These are phyloP conservation scores for Colletotrichum trifolii DNA, from an alignment of 2,329 filamentous ascomycete genomes.

Conservation along the genomic window DNA sequence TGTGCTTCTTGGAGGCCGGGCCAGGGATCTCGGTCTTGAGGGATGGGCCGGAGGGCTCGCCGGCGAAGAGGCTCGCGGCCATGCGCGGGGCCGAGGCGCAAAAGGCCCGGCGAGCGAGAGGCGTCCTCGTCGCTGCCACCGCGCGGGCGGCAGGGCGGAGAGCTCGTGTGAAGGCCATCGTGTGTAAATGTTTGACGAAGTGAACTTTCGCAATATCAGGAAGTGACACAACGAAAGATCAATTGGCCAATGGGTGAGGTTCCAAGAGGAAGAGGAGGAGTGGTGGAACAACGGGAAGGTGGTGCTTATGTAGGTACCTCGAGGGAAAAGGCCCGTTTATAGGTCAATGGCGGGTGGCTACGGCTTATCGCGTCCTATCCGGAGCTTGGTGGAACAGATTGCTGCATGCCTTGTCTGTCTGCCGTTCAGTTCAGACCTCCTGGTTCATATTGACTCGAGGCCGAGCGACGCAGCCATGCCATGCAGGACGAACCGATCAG, in stretches of 20 bases:
- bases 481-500: constrained; percentile 16
- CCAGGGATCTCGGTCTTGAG: constrained; percentile 77
- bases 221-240: constrained; percentile 3
- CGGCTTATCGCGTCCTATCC: constrained; percentile 32
- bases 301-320: not conserved
- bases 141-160: constrained; percentile 33
- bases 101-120: constrained; percentile 24
- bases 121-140: constrained; percentile 13
- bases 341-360: constrained; percentile 32
- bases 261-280: not conserved
- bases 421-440: constrained; percentile 14
- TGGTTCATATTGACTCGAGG: constrained; percentile 27
- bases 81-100: constrained; percentile 31
- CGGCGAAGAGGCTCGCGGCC: constrained; percentile 50
- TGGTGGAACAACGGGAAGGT: not conserved
- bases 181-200: not conserved
- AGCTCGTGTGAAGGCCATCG: constrained; percentile 35
- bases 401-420: constrained; percentile 6
- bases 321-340: constrained; percentile 34
- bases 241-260: constrained; percentile 17
- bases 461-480: not conserved
- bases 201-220: constrained; percentile 24
- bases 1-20: constrained; percentile 76
- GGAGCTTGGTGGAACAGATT: constrained; percentile 22
- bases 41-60: constrained; percentile 63